phyloP scores from a whole-genome alignment of 2,329 filamentous ascomycete species.

The Periconia sp. region DNA sequence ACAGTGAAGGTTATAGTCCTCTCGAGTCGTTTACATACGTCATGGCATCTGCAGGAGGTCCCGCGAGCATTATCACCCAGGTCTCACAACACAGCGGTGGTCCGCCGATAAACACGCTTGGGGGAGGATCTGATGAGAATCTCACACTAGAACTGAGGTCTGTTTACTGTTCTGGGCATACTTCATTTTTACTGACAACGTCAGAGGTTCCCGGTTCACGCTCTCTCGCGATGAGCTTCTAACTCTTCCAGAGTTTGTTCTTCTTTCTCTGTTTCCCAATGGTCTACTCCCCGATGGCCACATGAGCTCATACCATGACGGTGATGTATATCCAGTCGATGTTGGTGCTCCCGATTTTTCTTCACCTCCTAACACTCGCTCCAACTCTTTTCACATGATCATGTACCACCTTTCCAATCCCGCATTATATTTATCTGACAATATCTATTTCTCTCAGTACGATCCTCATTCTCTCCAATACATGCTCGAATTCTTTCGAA shows the following conservation, averaged over 20 bases:
- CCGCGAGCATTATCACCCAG: slow-evolving; percentile 98
- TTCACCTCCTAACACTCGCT: slow-evolving; percentile 28
- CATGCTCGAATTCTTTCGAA: slow-evolving; percentile 98
- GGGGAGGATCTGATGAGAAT: slow-evolving; percentile 81
- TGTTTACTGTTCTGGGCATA: slow-evolving; percentile 19
- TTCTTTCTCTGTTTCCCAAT: slow-evolving; percentile 96
- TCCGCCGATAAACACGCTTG: slow-evolving; percentile 84
- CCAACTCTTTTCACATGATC: slow-evolving; percentile 42
- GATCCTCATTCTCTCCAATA: slow-evolving; percentile 95
- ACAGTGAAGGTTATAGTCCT: slow-evolving; percentile 91
- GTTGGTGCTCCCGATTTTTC: slow-evolving; percentile 62
- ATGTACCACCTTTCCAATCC: slow-evolving; percentile 46
- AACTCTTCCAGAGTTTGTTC: slow-evolving; percentile 93
- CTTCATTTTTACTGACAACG: slow-evolving; percentile 12
- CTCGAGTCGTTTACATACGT: slow-evolving; percentile 91
- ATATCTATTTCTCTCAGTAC: slow-evolving; percentile 69
- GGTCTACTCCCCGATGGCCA: slow-evolving; percentile 97
- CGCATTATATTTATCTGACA: slow-evolving; percentile 59
- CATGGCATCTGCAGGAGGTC: slow-evolving; percentile 96
- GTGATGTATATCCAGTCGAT: slow-evolving; percentile 95
- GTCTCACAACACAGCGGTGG: slow-evolving; percentile 79
- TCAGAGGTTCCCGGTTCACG: slow-evolving; percentile 87
- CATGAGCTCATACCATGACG: slow-evolving; percentile 88
- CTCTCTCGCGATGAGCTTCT: slow-evolving; percentile 92
- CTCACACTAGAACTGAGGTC: slow-evolving; percentile 94